Percentiles rank a stretch among this genome's conserved stretches.
phyloP scores from a whole-genome alignment of 1,139 yeast genomes.

The Spencermartinsiella ligniputridi region DNA sequence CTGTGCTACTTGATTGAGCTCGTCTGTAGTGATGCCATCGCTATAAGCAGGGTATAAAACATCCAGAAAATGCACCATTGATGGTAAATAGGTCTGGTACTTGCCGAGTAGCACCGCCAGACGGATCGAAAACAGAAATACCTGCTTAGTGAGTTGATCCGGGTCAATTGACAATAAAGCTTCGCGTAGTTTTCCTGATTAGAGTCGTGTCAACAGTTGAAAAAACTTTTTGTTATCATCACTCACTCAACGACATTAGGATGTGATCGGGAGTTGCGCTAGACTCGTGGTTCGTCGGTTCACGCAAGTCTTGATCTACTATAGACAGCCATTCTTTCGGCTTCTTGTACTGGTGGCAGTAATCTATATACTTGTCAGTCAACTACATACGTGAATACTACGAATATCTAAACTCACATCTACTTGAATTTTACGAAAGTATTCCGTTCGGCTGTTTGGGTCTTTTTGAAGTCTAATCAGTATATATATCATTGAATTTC shows the following conservation, averaged over 20 bases:
- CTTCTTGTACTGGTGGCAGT: slow-evolving; percentile 1
- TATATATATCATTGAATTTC: too few relatives aligned
- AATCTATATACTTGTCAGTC: slow-evolving; percentile 2
- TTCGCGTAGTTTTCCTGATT: slow-evolving; percentile 21
- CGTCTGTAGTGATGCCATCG: slow-evolving; percentile 8
- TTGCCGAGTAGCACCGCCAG: slow-evolving; percentile 17
- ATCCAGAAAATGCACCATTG: slow-evolving; percentile 16
- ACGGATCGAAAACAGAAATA: slow-evolving; percentile 19
- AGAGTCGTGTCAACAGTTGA: too few relatives aligned
- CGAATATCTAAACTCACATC: not conserved
- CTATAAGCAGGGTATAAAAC: slow-evolving; percentile 2
- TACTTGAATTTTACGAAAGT: not conserved
- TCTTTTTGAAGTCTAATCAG: not conserved
- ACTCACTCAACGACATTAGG: slow-evolving; percentile 15
- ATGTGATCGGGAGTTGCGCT: slow-evolving; percentile 12
- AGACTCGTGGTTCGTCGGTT: not conserved
- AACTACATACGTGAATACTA: not conserved
- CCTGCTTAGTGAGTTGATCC: slow-evolving; percentile 15
- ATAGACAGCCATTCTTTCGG: not conserved
- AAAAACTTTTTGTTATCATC: too few relatives aligned
- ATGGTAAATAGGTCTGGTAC: slow-evolving; percentile 17
- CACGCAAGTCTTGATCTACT: too few relatives aligned
- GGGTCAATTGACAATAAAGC: slow-evolving; percentile 15
- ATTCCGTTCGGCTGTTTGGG: not conserved
- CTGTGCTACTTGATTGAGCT: slow-evolving; percentile 13